These are phyloP conservation scores for Psilocybe sp. DNA, from an alignment of 768 basidiomycete genomes.

Conservation along the genomic window DNA sequence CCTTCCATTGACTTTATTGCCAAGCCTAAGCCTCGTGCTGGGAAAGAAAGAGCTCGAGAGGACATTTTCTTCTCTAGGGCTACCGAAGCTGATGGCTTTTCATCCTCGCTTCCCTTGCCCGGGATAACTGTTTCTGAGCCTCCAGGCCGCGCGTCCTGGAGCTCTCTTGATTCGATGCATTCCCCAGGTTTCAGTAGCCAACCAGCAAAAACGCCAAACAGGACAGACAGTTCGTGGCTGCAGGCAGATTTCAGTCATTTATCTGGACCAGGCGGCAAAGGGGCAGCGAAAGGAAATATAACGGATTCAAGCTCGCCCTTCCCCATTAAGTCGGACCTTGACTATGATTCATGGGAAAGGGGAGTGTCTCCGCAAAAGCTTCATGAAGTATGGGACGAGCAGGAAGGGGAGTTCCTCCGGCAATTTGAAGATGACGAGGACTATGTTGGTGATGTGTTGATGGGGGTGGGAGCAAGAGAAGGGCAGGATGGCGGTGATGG, in stretches of 20 bases:
- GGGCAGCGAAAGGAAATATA: too few relatives aligned
- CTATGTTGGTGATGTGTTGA: neutral
- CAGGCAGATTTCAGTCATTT: too few relatives aligned
- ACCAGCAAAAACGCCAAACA: neutral
- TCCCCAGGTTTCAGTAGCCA: constrained; percentile 8
- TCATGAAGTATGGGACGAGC: constrained; percentile 10
- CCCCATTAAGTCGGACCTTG: constrained; percentile 7
- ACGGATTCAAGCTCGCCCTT: neutral
- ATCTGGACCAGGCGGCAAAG: too few relatives aligned
- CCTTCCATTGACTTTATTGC: neutral
- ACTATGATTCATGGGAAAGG: constrained; percentile 28
- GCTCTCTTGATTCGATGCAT: neutral
- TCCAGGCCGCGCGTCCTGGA: constrained; percentile 7
- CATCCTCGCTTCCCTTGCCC: neutral
- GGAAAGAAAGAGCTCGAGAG: constrained; percentile 6
- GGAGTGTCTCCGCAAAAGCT: constrained; percentile 20
- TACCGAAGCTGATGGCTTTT: neutral
- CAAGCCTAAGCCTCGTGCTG: neutral
- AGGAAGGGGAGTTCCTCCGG: constrained; percentile 5
- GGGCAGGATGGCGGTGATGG: neutral
- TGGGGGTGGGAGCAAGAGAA: too few relatives aligned
- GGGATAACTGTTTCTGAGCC: constrained; percentile 10
- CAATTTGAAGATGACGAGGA: constrained; percentile 5
- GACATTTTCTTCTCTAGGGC: neutral
- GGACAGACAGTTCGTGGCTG: too few relatives aligned